Base-by-base conservation (phyloP, 306 rosid species). In the Senna tora region DNA sequence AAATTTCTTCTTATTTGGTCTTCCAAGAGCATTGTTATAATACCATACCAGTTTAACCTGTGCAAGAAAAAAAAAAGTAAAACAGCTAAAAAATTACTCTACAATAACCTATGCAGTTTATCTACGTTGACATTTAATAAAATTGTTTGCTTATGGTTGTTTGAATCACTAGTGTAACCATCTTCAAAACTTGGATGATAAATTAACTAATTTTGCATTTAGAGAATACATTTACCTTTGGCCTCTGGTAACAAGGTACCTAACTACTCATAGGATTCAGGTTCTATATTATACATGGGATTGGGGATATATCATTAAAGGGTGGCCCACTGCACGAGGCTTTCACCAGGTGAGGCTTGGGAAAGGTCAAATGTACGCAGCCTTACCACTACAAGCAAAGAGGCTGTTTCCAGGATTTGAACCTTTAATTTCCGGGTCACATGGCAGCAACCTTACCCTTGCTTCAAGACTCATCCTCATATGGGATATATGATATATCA, bases 11-110 rank as follows among this genome's bases (percentile, higher is more conserved):
- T 94, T 94, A 63, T 87, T 47, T 51, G 99, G 96, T 74, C 93
- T 85, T 80, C 97, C 97, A 78, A 89, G 97, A 19, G 99, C 95
- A 71, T 94, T 94, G 84, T 86, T 85, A 82, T 94, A 94, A 77
- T 94, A 94, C 99, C 99, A 94, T 32, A 89, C 96, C 81, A 94
- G 84, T 82, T 94, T 94, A 77, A 94, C 99, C 97, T 94, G 81
- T 94, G 81, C 77, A 84, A 71, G 70, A 67, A 77, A 79, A 82
- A 67, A 79, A 76, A 84, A 5, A 36, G 46, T 61, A n/a, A 71
- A 59, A 63, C 12, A n/a, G 67, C 33, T 7, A 41, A 57, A 14
- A 41, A 38, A 25, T 25, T 21, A 17, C 63, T 30, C 55, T 53
- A 20, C 51, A 65, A 33, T 73, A 51, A 72, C 22, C 30, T 9